A percentile compares a stretch with the other conserved stretches of the same genome.
phyloP scores from a whole-genome alignment of 768 basidiomycete species.

The Rhizopogon vulgaris region DNA sequence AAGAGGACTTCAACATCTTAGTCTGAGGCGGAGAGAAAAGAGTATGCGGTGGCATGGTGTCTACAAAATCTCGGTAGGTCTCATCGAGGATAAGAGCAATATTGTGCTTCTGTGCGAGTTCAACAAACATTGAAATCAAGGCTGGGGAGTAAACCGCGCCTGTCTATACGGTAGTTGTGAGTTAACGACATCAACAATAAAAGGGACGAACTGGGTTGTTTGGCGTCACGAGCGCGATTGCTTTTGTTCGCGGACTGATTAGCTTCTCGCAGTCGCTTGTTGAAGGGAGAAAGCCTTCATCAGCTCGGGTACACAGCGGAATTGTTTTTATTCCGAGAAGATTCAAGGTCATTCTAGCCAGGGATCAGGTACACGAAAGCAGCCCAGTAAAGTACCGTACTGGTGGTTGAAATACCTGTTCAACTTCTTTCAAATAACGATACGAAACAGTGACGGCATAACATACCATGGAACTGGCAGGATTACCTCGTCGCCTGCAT shows the following conservation, averaged over 20 bases:
- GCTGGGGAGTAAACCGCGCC: constrained; percentile 60
- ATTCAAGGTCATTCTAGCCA: constrained; percentile 57
- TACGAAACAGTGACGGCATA: not conserved
- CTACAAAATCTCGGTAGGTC: constrained; percentile 79
- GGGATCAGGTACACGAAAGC: not conserved
- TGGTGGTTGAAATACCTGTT: constrained; percentile 64
- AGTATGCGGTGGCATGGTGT: constrained; percentile 45
- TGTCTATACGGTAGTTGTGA: constrained; percentile 34
- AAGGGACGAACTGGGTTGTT: constrained; percentile 58
- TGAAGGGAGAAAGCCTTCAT: constrained; percentile 58
- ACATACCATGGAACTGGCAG: constrained; percentile 65
- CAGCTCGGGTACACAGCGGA: constrained; percentile 42
- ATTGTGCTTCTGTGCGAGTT: constrained; percentile 45
- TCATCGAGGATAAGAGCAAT: constrained; percentile 80
- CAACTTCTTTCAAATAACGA: not conserved
- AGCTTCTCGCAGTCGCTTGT: constrained; percentile 40
- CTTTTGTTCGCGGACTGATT: constrained; percentile 54
- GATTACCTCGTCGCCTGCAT: constrained; percentile 64
- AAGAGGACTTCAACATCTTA: constrained; percentile 20
- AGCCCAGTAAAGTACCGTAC: constrained; percentile 22
- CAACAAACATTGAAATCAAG: constrained; percentile 52
- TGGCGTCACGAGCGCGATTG: constrained; percentile 71
- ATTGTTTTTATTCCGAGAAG: constrained; percentile 57
- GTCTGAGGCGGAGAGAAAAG: constrained; percentile 37
- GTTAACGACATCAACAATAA: not conserved